These are phyloP conservation scores for Wallacemonas rigidus DNA, from an alignment of 208 protist species.

Conservation along the genomic window DNA sequence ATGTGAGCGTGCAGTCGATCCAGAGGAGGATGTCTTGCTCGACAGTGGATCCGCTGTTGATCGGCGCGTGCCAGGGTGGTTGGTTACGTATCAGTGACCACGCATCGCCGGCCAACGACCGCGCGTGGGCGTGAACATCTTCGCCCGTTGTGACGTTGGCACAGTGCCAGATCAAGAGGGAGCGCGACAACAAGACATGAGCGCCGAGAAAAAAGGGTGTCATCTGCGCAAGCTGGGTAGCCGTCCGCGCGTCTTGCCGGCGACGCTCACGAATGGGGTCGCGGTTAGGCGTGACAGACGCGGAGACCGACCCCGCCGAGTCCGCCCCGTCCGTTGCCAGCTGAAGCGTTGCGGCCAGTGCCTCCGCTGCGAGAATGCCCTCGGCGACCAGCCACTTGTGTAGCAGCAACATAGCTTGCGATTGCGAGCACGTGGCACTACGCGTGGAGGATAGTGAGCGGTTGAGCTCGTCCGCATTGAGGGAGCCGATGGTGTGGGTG, in stretches of 20 bases:
- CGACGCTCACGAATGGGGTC: not conserved
- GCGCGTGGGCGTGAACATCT: constrained; percentile 1
- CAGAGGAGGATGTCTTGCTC: constrained; percentile 36
- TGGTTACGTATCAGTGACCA: not conserved
- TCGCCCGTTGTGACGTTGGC: constrained; percentile 13
- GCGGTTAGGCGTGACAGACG: too few species aligned
- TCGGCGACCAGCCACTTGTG: constrained; percentile 49
- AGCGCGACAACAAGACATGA: constrained; percentile 60
- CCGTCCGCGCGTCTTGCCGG: constrained; percentile 1
- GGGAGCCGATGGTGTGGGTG: not conserved
- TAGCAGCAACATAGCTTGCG: constrained; percentile 42
- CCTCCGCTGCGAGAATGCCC: constrained; percentile 26
- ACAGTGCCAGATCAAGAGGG: constrained; percentile 31
- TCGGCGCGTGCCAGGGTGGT: constrained; percentile 20
- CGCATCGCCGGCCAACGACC: not conserved
- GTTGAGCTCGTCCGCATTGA: not conserved
- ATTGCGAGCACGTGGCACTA: not conserved
- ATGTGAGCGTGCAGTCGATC: constrained; percentile 21
- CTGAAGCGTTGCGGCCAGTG: constrained; percentile 33
- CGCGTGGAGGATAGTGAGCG: not conserved
- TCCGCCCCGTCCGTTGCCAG: not conserved
- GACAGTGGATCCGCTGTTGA: not conserved
- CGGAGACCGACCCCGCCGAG: too few species aligned
- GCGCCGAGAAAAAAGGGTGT: constrained; percentile 60
- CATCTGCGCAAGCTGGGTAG: constrained; percentile 35